Base-by-base conservation (phyloP, 2,329 filamentous ascomycete species). In the Aspergillus proliferans region DNA sequence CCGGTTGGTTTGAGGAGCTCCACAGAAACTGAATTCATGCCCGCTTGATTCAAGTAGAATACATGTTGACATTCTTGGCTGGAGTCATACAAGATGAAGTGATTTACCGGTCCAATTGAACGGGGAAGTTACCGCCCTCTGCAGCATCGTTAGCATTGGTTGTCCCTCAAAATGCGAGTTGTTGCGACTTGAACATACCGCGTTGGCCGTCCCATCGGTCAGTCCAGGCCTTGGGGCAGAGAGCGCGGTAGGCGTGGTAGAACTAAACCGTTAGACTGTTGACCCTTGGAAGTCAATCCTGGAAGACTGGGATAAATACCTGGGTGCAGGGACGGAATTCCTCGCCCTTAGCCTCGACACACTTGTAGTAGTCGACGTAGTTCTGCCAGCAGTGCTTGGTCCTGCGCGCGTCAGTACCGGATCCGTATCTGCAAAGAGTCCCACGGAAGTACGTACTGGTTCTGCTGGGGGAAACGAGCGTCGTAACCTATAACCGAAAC, bases 311-410 rank as follows among this genome's bases (percentile, higher is more conserved):
- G 6, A 33, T 21, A 19, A n/a, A 43, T 85, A 95, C 91, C 86
- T 96, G 91, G 69, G 85, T 86, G 87, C 92, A 97, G 59, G 92
- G 92, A 65, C 88, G 86, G 75, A 97, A 97, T 71, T 96, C 91
- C 81, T 97, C 92, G 76, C 92, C 92, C 84, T 97, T 97, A 77
- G 91, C 92, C 71, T 86, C 80, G 76, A 96, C 90, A 81, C 93
- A 98, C 84, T 98, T 98, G 85, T 98, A 88, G 83, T 98, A 97
- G 77, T 98, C 93, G 79, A 98, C 93, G 78, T 98, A 98, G 84
- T 98, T 98, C 76, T 98, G 94, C 93, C 93, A 98, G 88, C 93
- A 98, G 84, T 98, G 91, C 87, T 96, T 96, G 77, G 91, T 85
- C 74, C 75, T 78, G 48, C 12, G 44, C 24, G 12, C 3, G 51